These are phyloP conservation scores for Castanea sativa DNA, from an alignment of 306 rosid species.

Conservation along the genomic window DNA sequence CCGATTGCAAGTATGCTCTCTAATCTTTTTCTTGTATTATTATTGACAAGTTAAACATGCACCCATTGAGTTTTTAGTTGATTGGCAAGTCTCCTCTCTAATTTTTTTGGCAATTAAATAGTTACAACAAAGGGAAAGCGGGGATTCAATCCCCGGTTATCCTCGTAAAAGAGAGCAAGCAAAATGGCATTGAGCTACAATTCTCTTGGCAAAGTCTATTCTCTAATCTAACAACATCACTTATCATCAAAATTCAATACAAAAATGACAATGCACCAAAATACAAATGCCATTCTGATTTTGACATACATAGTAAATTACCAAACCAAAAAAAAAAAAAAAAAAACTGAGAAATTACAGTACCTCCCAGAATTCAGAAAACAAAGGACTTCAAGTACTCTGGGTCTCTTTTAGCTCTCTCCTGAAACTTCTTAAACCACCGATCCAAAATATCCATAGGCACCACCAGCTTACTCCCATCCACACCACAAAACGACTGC, in stretches of 20 bases:
- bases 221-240: too few species aligned
- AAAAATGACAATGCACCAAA: not conserved
- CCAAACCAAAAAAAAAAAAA: not conserved
- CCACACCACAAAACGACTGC: constrained; percentile 92
- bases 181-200: too few species aligned
- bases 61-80: too few species aligned
- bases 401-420: constrained; percentile 81
- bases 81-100: too few species aligned
- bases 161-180: too few species aligned
- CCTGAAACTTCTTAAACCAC: constrained; percentile 92
- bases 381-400: constrained; percentile 74
- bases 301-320: too few species aligned
- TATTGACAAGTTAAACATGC: too few species aligned
- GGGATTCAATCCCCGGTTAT: too few species aligned
- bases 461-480: constrained; percentile 77
- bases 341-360: not conserved
- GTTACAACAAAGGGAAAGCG: too few species aligned
- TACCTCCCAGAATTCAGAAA: constrained; percentile 24
- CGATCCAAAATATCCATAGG: constrained; percentile 93
- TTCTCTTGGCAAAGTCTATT: too few species aligned
- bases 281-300: not conserved
- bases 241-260: not conserved
- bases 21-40: not conserved
- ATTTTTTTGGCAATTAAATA: too few species aligned
- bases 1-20: not conserved